Base-by-base conservation (phyloP, 73 alveolate genomes). In the Uronychia setigera region DNA sequence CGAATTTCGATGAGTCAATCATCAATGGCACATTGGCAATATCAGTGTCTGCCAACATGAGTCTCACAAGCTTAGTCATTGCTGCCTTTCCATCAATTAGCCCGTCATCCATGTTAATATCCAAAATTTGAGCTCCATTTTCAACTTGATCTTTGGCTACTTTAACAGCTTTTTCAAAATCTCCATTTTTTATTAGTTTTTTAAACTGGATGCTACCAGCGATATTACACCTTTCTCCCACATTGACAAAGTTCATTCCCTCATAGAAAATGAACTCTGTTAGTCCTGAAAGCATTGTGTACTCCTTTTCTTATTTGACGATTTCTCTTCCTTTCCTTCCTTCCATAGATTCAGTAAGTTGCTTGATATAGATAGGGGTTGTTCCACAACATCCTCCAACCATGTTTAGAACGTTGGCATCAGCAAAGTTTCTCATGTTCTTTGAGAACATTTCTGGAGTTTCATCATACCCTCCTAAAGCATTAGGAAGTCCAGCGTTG, bases 351-450 rank as follows among this genome's bases (percentile, higher is more conserved):
- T 79, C 81, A 46, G 78, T 77, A 35, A 95, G 79, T 19, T 88
- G 93, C 57, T 75, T 78, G 59, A 95, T 95, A 85, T 81, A 95
- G 78, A 60, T 90, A 29, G 97, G 96, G 87, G 87, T 85, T 26
- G 99, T 93, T n/a, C 99, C 99, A 83, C 99, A 95, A 95, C 99
- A 95, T 29, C 99, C 99, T 26, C 99, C 99, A 11, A 93, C 93
- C 93, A 95, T 91, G 87, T 95, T 95, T 57, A 93, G 86, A 32
- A 91, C 76, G 59, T 95, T 95, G 14, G 83, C 94, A 33, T 76
- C 86, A 30, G 94, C 96, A 79, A 86, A 93, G 34, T 79, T 80
- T 79, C 32, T 35, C 77, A 86, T 67, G 80, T 88, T 91, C 59
- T 60, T 59, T 33, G 96, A 96, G 76, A 91, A 93, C 88, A 59